These are phyloP conservation scores for Serpula lacrymans DNA, from an alignment of 768 basidiomycete species.

Conservation along the genomic window DNA sequence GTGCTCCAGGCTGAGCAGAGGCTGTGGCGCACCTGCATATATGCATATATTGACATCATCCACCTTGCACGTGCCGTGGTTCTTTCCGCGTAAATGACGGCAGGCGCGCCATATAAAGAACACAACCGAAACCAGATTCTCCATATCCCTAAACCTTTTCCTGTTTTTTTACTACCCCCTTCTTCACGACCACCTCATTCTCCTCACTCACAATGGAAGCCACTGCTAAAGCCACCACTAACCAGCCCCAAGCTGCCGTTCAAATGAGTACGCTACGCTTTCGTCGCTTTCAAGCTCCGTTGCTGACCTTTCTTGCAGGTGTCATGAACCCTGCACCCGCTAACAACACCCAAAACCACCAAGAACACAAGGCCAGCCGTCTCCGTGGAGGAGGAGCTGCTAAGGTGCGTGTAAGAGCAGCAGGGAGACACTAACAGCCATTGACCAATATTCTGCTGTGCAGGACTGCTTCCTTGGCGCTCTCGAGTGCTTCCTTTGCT, in stretches of 20 bases:
- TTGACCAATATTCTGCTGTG: constrained; percentile 1
- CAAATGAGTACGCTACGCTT: constrained; percentile 63
- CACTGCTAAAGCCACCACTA: constrained; percentile 32
- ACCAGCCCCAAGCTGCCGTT: constrained; percentile 57
- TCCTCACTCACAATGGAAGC: constrained; percentile 27
- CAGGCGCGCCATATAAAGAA: constrained; percentile 4
- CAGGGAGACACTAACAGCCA: not conserved
- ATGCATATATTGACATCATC: too few relatives aligned
- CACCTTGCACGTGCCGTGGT: constrained; percentile 5
- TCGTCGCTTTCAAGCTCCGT: not conserved
- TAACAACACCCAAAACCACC: constrained; percentile 34
- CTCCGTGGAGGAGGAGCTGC: constrained; percentile 70
- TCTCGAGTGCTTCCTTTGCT: constrained; percentile 69
- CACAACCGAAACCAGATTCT: constrained; percentile 2
- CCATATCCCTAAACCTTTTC: not conserved
- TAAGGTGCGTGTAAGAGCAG: constrained; percentile 39
- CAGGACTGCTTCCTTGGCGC: constrained; percentile 68
- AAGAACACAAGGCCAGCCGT: constrained; percentile 46
- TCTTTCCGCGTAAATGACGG: constrained; percentile 4
- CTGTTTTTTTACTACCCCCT: constrained; percentile 1
- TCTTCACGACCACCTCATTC: constrained; percentile 27
- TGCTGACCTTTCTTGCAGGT: constrained; percentile 27
- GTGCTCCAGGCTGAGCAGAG: too few relatives aligned
- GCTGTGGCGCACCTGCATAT: too few relatives aligned
- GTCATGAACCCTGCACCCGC: constrained; percentile 44